phyloP scores from a whole-genome alignment of 2,329 filamentous ascomycete species.

The Biscogniauxia mediterranea region DNA sequence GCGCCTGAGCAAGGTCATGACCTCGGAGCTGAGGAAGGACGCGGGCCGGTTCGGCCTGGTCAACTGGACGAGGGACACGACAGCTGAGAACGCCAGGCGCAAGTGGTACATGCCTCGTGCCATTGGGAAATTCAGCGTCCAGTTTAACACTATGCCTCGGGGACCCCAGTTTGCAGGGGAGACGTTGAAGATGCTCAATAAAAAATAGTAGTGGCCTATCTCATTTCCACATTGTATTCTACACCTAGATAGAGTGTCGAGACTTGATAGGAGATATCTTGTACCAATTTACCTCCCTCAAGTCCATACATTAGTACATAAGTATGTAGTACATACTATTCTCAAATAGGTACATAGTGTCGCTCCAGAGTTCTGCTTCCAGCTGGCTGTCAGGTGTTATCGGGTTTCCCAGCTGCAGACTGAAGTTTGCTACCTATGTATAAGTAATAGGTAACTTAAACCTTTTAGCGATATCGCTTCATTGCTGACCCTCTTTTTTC shows the following conservation, averaged over 20 bases:
- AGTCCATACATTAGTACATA: too few species aligned
- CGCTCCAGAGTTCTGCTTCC: background rate
- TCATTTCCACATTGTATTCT: too few species aligned
- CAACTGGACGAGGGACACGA: constrained; percentile 36
- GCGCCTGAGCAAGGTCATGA: constrained; percentile 36
- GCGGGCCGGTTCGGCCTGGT: constrained; percentile 37
- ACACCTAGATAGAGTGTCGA: too few species aligned
- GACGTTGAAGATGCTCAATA: background rate
- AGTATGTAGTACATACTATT: too few species aligned
- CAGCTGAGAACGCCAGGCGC: constrained; percentile 27
- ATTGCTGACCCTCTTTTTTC: constrained; percentile 1
- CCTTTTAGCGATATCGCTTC: background rate
- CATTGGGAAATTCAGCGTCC: constrained; percentile 36
- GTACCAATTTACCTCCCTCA: too few species aligned
- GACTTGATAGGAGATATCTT: too few species aligned
- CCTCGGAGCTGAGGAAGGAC: constrained; percentile 35
- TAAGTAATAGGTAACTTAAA: too few species aligned
- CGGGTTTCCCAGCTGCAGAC: background rate
- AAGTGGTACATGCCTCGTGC: constrained; percentile 39
- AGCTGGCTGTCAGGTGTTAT: background rate
- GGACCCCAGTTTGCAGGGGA: constrained; percentile 38
- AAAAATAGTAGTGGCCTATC: background rate
- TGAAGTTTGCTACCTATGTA: background rate
- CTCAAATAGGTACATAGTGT: too few species aligned
- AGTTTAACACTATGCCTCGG: constrained; percentile 27